phyloP scores from a whole-genome alignment of 2,329 filamentous ascomycete genomes.

The Colletotrichum brevisporum region DNA sequence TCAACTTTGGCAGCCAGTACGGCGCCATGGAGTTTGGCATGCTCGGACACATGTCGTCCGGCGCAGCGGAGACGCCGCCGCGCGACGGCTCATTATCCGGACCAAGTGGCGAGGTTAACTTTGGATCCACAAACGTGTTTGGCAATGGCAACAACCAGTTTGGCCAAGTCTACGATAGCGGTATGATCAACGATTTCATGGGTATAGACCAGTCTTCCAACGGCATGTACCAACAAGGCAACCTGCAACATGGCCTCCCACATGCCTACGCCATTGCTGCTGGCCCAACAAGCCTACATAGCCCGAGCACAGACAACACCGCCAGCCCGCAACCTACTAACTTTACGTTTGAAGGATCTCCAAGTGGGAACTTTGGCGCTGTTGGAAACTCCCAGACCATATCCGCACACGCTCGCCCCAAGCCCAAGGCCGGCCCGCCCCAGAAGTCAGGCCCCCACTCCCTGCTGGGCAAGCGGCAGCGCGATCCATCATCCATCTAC shows the following conservation, averaged over 20 bases:
- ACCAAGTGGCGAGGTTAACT: slow-evolving; percentile 53
- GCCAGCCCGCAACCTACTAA: slow-evolving; percentile 70
- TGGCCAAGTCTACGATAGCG: slow-evolving; percentile 65
- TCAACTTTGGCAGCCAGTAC: slow-evolving; percentile 97
- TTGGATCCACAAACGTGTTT: slow-evolving; percentile 63
- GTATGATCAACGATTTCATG: slow-evolving; percentile 67
- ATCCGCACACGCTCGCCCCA: slow-evolving; percentile 55
- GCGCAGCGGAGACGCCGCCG: slow-evolving; percentile 83
- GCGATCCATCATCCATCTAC: slow-evolving; percentile 89
- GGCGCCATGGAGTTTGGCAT: slow-evolving; percentile 96
- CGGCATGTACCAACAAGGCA: slow-evolving; percentile 67
- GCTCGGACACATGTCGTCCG: slow-evolving; percentile 95
- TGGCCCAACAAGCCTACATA: slow-evolving; percentile 73
- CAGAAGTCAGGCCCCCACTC: slow-evolving; percentile 62
- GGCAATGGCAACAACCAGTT: slow-evolving; percentile 65
- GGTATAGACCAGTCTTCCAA: slow-evolving; percentile 65
- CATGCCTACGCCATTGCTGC: slow-evolving; percentile 77
- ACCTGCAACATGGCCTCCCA: slow-evolving; percentile 73
- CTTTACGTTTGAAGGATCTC: slow-evolving; percentile 69
- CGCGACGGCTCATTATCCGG: slow-evolving; percentile 70
- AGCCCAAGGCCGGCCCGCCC: slow-evolving; percentile 59
- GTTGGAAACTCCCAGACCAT: slow-evolving; percentile 41
- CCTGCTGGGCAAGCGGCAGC: slow-evolving; percentile 70
- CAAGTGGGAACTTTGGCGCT: slow-evolving; percentile 48
- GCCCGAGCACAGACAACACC: slow-evolving; percentile 75